These are phyloP conservation scores for Kodamaea nitidulidarum DNA, from an alignment of 805 yeast species.

Conservation along the genomic window DNA sequence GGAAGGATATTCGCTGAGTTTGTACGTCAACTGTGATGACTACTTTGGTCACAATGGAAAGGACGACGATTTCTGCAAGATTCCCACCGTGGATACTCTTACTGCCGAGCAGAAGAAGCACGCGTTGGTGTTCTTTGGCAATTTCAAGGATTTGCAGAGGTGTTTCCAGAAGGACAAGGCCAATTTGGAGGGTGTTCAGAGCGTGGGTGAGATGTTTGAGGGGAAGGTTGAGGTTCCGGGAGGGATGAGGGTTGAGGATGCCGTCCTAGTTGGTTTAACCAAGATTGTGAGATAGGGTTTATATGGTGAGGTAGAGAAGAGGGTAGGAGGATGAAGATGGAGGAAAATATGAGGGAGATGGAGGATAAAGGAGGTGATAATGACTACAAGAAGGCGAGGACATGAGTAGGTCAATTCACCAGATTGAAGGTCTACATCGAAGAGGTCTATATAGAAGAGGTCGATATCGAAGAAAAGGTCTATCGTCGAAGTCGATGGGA, in stretches of 20 bases:
- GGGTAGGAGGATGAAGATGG: neutral
- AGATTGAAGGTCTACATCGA: too few relatives aligned
- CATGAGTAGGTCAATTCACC: too few relatives aligned
- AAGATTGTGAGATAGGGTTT: conserved; percentile 8
- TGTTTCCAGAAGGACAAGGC: conserved; percentile 52
- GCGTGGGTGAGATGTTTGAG: conserved; percentile 66
- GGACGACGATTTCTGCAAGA: conserved; percentile 9
- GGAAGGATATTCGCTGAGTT: conserved; percentile 63
- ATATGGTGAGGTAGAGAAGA: neutral
- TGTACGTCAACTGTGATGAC: conserved; percentile 66
- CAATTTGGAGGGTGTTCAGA: conserved; percentile 49
- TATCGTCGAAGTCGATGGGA: too few relatives aligned
- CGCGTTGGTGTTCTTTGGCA: conserved; percentile 58
- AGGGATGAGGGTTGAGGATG: conserved; percentile 68
- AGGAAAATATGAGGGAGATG: neutral
- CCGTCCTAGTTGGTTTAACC: conserved; percentile 55
- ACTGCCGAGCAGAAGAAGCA: conserved; percentile 17
- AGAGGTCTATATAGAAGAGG: too few relatives aligned
- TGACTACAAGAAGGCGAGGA: too few relatives aligned
- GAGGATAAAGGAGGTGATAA: too few relatives aligned
- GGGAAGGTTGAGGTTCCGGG: conserved; percentile 50
- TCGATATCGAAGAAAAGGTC: too few relatives aligned
- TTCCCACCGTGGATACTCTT: conserved; percentile 8
- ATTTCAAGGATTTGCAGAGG: conserved; percentile 51
- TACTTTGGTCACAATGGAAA: conserved; percentile 39